A percentile compares a stretch with the other conserved stretches of the same genome.
Conservation (phyloP, 2,329 filamentous ascomycete species). For the Gremmenia infestans region DNA sequence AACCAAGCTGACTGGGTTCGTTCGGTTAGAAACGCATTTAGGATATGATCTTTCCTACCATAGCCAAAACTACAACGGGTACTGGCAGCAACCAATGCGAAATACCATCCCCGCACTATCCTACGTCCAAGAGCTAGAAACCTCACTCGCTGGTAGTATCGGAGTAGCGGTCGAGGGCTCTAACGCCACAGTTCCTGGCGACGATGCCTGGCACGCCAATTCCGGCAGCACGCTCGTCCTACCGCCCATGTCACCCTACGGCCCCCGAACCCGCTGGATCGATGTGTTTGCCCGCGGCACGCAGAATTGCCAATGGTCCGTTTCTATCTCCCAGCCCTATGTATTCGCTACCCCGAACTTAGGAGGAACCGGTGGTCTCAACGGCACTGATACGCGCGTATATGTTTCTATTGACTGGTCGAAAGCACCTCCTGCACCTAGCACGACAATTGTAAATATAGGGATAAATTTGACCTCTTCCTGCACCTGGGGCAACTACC, state of each 20-base stretch:
- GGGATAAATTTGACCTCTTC: constrained; percentile 48
- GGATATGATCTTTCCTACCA: constrained; percentile 38
- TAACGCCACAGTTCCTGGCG: constrained; percentile 63
- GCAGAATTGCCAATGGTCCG: constrained; percentile 45
- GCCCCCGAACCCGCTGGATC: constrained; percentile 51
- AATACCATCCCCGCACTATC: constrained; percentile 58
- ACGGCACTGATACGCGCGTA: constrained; percentile 47
- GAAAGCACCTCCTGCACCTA: constrained; percentile 36
- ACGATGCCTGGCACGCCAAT: constrained; percentile 57
- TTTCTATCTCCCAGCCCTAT: constrained; percentile 45
- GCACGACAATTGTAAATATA: constrained; percentile 40
- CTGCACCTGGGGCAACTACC: constrained; percentile 42
- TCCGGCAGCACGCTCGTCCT: constrained; percentile 49
- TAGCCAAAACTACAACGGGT: constrained; percentile 23
- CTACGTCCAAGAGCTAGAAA: constrained; percentile 54
- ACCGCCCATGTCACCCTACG: constrained; percentile 54
- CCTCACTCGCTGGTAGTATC: constrained; percentile 56
- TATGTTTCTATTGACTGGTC: constrained; percentile 53
- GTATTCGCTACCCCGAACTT: constrained; percentile 45
- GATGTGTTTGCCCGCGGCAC: constrained; percentile 59
- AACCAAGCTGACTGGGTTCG: constrained; percentile 32
- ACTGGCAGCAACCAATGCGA: constrained; percentile 69
- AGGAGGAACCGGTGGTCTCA: constrained; percentile 45
- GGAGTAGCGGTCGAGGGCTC: constrained; percentile 60
- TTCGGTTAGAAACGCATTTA: constrained; percentile 45